Evolutionary conservation across 345 rosid genomes (phyloP).

Genomic region (Populus simonii): DNA sequence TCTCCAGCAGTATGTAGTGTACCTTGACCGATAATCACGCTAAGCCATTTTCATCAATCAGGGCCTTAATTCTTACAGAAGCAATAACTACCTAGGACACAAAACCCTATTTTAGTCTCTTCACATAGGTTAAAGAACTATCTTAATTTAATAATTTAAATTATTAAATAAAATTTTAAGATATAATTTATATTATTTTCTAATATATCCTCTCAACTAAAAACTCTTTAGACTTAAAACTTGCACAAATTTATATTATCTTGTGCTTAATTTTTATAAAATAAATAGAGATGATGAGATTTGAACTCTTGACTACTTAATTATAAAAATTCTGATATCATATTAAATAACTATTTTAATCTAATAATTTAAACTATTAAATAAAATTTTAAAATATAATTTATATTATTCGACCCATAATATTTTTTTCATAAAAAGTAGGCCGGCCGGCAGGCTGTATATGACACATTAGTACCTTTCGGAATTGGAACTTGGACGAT

Average conservation of each 20-base stretch:
- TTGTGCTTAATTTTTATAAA: too few species aligned
- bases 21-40: constrained; percentile 5
- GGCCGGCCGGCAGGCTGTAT: neutral
- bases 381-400: too few species aligned
- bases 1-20: neutral
- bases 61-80: neutral
- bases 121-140: too few species aligned
- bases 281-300: too few species aligned
- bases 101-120: neutral
- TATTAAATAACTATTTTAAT: too few species aligned
- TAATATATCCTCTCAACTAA: rapidly evolving
- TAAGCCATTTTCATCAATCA: neutral
- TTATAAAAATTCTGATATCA: too few species aligned
- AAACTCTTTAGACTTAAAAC: too few species aligned
- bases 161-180: too few species aligned
- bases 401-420: too few species aligned
- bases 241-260: rapidly evolving
- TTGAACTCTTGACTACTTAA: too few species aligned
- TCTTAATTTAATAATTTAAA: rapidly evolving
- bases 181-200: too few species aligned
- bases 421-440: neutral
- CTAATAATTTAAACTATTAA: too few species aligned
- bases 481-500: neutral
- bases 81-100: neutral
- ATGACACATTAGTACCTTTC: neutral